Evolutionary conservation across 306 rosid species (phyloP), one percentile per base, ranked within the genome.

Genomic region (Phaseolus lunatus): DNA sequence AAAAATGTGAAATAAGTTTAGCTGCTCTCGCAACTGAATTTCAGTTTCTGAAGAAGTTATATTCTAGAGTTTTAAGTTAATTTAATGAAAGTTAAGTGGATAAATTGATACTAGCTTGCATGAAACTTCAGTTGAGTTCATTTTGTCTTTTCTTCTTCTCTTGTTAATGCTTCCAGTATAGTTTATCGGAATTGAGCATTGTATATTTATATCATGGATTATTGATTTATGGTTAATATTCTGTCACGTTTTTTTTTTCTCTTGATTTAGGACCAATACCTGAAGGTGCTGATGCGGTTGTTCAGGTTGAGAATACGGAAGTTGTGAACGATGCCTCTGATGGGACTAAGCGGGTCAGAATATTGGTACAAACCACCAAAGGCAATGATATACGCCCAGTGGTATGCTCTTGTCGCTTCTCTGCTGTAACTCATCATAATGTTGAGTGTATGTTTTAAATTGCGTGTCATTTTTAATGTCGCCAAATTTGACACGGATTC

Each of bases 271-370:
- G 98, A 33, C 98, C 97, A 23, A 94, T 94, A 62, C 98, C 98
- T 20, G 95, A 90, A 78, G 98, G 97, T 73, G 97, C 96, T 39
- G 98, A 94, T 89, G 97, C 98, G 11, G 97, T 94, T 73, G 90
- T 94, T 76, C 98, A 92, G 84, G 93, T 92, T 78, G 98, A 94
- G 88, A 87, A 94, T 84, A 94, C 98, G 19, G 86, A 92, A 72
- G 58, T 67, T 72, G 70, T 91, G 78, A 79, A 72, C 53, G 70
- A 48, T 61, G 72, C 15, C 72, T 72, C 67, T 0, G 77, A 67
- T 67, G 89, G 81, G 27, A 67, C 83, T 62, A 86, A 87, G 84
- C 65, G 82, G 64, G 95, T 92, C 15, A 85, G 72, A 41, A 82
- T 94, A 67, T 77, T 87, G 88, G 92, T 77, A 0, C 77, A 88